Base-by-base conservation (phyloP, 208 protist species). In the Wallacemonas sp. region DNA sequence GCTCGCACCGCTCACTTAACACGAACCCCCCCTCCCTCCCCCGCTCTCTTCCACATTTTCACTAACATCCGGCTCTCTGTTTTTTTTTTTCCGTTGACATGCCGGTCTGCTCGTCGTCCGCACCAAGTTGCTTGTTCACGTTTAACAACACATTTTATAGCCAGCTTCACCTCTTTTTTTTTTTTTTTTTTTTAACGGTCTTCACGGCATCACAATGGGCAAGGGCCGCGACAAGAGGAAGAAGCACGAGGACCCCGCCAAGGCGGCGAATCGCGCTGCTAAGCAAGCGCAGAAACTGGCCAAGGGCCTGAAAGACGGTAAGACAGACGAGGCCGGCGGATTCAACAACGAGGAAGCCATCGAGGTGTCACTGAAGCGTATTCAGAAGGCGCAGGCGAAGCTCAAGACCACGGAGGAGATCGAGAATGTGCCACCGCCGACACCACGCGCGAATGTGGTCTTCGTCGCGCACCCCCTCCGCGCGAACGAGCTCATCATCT, bases 211-310 rank as follows among this genome's bases (percentile, higher is more conserved):
- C n/a, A 74, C 24, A 33, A 97, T 97, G 93, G 93, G 93, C 30
- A 96, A 96, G 44, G 93, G 93, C 11, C 78, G 93, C 0, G 93
- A 97, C 63, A 96, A 96, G 74, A 81, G 93, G 11, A 95, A 95
- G 76, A 96, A 95, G 65, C 78, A 82, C 14, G 90, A 97, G 61
- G 88, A 94, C 47, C 83, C 88, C 2, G 65, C 47, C n/a, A 93
- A 96, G 76, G 83, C 84, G 14, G 78, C 78, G 14, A 86, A 87
- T 65, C 81, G 89, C 5, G 85, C 81, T 0, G 81, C 74, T 17
- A 74, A 80, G 17, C 87, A 96, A 78, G 64, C 66, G 8, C 57
- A 72, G 26, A 96, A 95, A 70, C 72, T 76, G 3, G 58, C 78
- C n/a, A 91, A 85, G 62, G 61, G 61, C n/a, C 46, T 44, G 1